Base-by-base conservation (phyloP, 148 eudicot species). In the Diospyros kaki region DNA sequence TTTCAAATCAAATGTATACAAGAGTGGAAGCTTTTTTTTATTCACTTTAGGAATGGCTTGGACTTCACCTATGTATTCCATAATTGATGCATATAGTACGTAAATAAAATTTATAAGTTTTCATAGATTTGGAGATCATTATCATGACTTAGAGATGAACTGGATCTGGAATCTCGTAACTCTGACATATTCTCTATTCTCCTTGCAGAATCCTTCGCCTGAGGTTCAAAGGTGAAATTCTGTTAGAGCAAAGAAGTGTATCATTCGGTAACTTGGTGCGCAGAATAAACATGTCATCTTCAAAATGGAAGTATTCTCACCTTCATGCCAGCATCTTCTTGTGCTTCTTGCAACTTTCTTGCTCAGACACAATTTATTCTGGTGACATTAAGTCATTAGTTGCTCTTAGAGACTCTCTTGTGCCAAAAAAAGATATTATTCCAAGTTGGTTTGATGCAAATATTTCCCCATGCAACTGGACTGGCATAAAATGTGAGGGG, bases 401-500 rank as follows among this genome's bases (percentile, higher is more conserved):
- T 75, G 74, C 83, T 39, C 81, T 91, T 2, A 87, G 88, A 84
- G 77, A 83, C 68, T 69, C 84, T 69, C 76, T 94, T 50, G 70
- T 73, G 44, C 83, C 65, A 40, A 79, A 71, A 76, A 83, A 73
- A 80, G 76, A 83, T 18, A 62, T 77, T 56, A 81, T 90, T 70
- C 83, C 93, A 3, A 80, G 83, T 61, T 94, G 97, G 98, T 90
- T 89, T 78, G 71, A 83, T 79, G 52, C 84, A 11, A 75, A 80
- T 39, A 71, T 72, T 51, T 77, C 86, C 67, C 90, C 93, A 12
- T 94, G 98, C 85, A 80, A 79, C 76, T 87, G 91, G 93, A 85
- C 85, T 28, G 95, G 98, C 39, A 83, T 94, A 73, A 66, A 50
- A 15, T 94, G 98, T 72, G 82, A 81, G 43, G 90, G 83, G 18